A percentile compares a stretch with the other conserved stretches of the same genome.
Conservation (phyloP, 169 alveolate genomes). For the Plasmodium billcollinsi region DNA sequence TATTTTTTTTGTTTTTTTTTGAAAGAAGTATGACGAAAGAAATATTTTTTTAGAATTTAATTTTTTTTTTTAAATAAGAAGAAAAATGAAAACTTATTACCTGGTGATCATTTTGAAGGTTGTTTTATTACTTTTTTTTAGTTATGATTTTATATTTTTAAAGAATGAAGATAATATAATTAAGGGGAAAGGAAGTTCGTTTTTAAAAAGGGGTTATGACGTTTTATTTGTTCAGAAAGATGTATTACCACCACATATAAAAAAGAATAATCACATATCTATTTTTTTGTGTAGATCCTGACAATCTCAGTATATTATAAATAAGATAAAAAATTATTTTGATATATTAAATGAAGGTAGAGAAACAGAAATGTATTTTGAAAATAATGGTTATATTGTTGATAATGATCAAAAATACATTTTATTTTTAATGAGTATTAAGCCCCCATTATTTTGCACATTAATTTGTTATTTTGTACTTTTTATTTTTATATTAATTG, state of each 20-base stretch:
- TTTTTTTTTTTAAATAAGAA: no score
- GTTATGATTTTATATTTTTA: constrained; percentile 56
- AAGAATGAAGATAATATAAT: constrained; percentile 18
- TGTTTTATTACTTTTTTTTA: constrained; percentile 34
- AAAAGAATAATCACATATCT: constrained; percentile 50
- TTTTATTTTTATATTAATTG: constrained; percentile 22
- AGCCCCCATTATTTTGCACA: constrained; percentile 35
- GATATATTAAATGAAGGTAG: constrained; percentile 31
- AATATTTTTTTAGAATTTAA: no score
- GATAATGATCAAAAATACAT: constrained; percentile 22
- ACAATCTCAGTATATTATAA: constrained; percentile 61
- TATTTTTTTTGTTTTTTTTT: no score
- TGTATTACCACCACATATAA: constrained; percentile 40
- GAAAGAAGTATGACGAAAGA: no score
- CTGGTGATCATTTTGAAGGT: constrained; percentile 29
- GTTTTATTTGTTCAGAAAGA: constrained; percentile 55
- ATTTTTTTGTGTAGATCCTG: constrained; percentile 67
- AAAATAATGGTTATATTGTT: constrained; percentile 9
- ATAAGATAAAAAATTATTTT: constrained; percentile 39
- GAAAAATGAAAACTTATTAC: constrained; percentile 28
- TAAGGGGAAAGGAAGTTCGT: neutral
- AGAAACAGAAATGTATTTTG: constrained; percentile 46
- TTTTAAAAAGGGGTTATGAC: constrained; percentile 44
- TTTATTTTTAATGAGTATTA: constrained; percentile 29
- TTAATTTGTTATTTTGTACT: constrained; percentile 20